A percentile compares a stretch with the other conserved stretches of the same genome.
These are phyloP conservation scores for Penicillium pulvis DNA, from an alignment of 495 filamentous ascomycete genomes.

Conservation along the genomic window DNA sequence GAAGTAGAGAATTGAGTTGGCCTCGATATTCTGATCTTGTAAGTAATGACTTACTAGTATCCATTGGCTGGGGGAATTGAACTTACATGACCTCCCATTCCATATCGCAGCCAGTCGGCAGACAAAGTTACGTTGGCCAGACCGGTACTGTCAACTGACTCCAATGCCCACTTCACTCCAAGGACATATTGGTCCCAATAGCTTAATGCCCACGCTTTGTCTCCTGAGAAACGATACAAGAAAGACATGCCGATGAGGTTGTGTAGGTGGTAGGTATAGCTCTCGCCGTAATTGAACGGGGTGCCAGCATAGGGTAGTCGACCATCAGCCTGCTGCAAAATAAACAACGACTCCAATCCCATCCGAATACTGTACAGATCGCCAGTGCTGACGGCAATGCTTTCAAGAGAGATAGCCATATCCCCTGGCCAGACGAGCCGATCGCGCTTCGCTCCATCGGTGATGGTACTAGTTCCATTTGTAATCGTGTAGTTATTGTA, in stretches of 20 bases:
- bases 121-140: constrained; percentile 51
- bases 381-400: constrained; percentile 54
- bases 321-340: constrained; percentile 45
- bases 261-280: constrained; percentile 62
- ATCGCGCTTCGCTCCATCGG: constrained; percentile 59
- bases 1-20: constrained; percentile 42
- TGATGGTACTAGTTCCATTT: constrained; percentile 51
- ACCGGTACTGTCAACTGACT: constrained; percentile 47
- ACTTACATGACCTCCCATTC: constrained; percentile 39
- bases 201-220: constrained; percentile 43
- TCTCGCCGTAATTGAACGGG: constrained; percentile 43
- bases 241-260: constrained; percentile 56
- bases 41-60: background rate
- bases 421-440: constrained; percentile 60
- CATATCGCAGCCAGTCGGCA: constrained; percentile 50
- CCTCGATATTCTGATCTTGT: constrained; percentile 26
- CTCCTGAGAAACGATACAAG: constrained; percentile 54
- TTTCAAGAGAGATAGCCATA: constrained; percentile 56
- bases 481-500: constrained; percentile 38
- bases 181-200: constrained; percentile 49
- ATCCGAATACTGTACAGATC: constrained; percentile 58
- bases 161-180: constrained; percentile 49
- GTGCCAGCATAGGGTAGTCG: constrained; percentile 54
- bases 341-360: constrained; percentile 54
- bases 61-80: background rate